These are phyloP conservation scores for Populus deltoides DNA, from an alignment of 345 rosid species.

Conservation along the genomic window DNA sequence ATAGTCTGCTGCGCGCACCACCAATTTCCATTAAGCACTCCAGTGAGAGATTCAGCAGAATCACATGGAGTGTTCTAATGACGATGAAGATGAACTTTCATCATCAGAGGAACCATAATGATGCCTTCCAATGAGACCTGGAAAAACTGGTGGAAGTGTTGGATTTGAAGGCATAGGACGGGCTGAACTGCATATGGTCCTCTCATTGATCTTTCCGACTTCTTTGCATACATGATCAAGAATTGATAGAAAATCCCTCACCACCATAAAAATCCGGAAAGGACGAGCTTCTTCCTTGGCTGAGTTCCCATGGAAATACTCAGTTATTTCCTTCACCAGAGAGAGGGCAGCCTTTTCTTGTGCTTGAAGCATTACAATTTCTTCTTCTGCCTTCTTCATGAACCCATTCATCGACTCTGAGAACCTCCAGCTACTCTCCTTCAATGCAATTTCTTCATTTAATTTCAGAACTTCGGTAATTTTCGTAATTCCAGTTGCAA, in stretches of 20 bases:
- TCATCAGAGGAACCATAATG: conserved; percentile 38
- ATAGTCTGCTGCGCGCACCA: not conserved
- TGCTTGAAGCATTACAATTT: conserved; percentile 52
- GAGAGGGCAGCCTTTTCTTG: conserved; percentile 42
- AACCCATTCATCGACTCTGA: conserved; percentile 59
- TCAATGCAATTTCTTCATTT: conserved; percentile 29
- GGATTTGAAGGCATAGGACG: conserved; percentile 41
- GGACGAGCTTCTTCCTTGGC: conserved; percentile 76
- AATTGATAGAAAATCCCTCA: conserved; percentile 74
- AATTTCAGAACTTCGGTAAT: conserved; percentile 48
- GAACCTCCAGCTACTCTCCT: conserved; percentile 43
- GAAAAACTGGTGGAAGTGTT: conserved; percentile 43
- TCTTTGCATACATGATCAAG: conserved; percentile 95
- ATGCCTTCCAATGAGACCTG: conserved; percentile 35
- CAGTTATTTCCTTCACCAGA: conserved; percentile 73
- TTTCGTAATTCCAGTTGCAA: conserved; percentile 51
- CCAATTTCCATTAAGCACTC: not conserved
- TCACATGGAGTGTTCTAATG: not conserved
- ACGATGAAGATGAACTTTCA: conserved; percentile 28
- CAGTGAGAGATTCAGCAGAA: not conserved
- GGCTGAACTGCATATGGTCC: conserved; percentile 59
- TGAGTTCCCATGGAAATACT: conserved; percentile 87
- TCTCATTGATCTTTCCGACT: conserved; percentile 80
- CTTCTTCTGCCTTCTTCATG: conserved; percentile 64
- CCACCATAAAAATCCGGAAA: conserved; percentile 69